These are phyloP conservation scores for Agastache rugosa DNA, from an alignment of 257 asterid species.

Conservation along the genomic window DNA sequence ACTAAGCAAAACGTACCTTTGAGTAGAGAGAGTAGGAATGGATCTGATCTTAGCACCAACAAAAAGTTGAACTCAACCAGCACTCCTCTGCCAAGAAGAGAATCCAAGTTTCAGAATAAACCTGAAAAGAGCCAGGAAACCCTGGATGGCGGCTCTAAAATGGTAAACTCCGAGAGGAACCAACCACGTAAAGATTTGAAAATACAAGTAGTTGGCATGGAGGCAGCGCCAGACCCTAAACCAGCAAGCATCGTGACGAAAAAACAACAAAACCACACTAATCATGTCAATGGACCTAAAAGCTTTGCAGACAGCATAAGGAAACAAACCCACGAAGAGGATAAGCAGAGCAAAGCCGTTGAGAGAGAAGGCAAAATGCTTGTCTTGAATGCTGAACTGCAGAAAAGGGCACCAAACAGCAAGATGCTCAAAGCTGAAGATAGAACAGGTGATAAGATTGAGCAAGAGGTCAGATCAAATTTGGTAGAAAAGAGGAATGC, in stretches of 20 bases:
- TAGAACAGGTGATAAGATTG: conserved; percentile 40
- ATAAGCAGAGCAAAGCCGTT: conserved; percentile 38
- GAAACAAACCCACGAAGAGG: conserved; percentile 40
- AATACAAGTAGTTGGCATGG: conserved; percentile 28
- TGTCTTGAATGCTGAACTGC: conserved; percentile 34
- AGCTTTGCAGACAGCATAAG: conserved; percentile 41
- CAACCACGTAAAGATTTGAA: conserved; percentile 41
- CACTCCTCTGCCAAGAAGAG: conserved; percentile 35
- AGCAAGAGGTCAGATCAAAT: conserved; percentile 35
- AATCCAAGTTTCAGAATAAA: conserved; percentile 36
- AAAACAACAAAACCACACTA: conserved; percentile 40
- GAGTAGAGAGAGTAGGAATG: conserved; percentile 35
- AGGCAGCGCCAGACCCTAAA: conserved; percentile 27
- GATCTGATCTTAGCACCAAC: conserved; percentile 24
- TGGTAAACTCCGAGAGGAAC: conserved; percentile 36
- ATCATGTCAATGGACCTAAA: conserved; percentile 41
- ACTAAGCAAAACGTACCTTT: conserved; percentile 29
- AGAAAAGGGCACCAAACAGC: conserved; percentile 42
- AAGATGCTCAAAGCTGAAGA: conserved; percentile 38
- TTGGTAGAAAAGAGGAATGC: conserved; percentile 44
- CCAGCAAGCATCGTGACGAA: conserved; percentile 31
- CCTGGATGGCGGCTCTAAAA: conserved; percentile 27
- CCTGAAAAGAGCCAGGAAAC: conserved; percentile 43
- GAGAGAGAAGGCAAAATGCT: conserved; percentile 34
- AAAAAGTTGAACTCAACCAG: conserved; percentile 28